Percentiles rank a stretch among this genome's conserved stretches.
Evolutionary conservation across 140 eudicot genomes (phyloP).

Genomic region (Cichorium intybus): DNA sequence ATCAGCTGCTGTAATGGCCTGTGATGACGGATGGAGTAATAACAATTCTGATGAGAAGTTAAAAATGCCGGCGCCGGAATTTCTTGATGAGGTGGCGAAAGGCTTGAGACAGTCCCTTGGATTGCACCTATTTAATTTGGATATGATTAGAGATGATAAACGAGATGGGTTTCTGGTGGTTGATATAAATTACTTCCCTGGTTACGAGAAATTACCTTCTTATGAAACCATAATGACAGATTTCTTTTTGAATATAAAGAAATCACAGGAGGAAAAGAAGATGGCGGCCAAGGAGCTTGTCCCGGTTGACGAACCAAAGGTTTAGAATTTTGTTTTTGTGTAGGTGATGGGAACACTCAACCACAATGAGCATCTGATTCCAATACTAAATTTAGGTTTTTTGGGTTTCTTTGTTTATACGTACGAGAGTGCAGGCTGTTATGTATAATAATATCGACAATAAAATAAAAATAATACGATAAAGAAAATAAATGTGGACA

Average conservation of each 20-base stretch:
- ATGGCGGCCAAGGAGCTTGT: not conserved
- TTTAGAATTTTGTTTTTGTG: not conserved
- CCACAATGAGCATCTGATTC: not conserved
- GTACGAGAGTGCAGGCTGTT: no score
- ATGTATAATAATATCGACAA: no score
- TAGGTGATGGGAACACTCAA: no score
- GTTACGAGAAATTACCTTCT: slow-evolving; percentile 62
- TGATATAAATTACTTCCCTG: slow-evolving; percentile 87
- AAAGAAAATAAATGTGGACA: no score
- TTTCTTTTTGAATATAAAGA: slow-evolving; percentile 44
- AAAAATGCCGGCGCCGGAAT: slow-evolving; percentile 50
- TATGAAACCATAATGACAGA: slow-evolving; percentile 64
- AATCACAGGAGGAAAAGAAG: slow-evolving; percentile 23
- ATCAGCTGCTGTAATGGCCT: slow-evolving; percentile 40
- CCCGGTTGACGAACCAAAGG: not conserved
- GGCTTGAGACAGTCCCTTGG: slow-evolving; percentile 42
- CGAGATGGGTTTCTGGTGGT: slow-evolving; percentile 52
- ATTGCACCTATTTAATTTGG: slow-evolving; percentile 70
- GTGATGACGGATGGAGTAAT: not conserved
- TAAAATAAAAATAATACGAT: no score
- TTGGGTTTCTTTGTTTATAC: not conserved
- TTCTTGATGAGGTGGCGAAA: slow-evolving; percentile 51
- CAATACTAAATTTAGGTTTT: not conserved
- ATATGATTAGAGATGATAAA: slow-evolving; percentile 60
- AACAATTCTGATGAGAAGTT: slow-evolving; percentile 26